A percentile compares a stretch with the other conserved stretches of the same genome.
Conservation (phyloP, 1,284 basidiomycete genomes). For the Gastroboletus turbinatus region DNA sequence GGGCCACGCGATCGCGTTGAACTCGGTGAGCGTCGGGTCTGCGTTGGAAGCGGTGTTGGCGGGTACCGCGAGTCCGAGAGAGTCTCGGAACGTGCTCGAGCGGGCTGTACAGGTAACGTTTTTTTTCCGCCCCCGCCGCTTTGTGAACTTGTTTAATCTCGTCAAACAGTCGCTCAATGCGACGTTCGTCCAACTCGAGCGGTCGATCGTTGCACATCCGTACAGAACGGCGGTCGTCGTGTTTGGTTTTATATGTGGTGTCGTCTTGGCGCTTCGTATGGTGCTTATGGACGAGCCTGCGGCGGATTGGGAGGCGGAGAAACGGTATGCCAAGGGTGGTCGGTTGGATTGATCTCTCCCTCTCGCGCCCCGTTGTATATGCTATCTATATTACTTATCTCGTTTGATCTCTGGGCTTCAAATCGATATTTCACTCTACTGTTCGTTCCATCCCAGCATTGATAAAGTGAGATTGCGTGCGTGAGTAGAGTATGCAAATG, state of each 20-base stretch:
- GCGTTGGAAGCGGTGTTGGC: conserved; percentile 68
- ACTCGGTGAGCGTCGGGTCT: conserved; percentile 59
- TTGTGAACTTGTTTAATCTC: too few relatives aligned
- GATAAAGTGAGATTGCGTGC: background rate
- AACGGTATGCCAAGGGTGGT: conserved; percentile 19
- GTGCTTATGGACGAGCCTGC: conserved; percentile 17
- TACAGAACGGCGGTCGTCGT: too few relatives aligned
- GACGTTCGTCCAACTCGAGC: too few relatives aligned
- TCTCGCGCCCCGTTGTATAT: background rate
- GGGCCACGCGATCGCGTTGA: conserved; percentile 55
- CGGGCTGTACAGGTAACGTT: conserved; percentile 63
- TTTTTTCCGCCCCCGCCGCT: background rate
- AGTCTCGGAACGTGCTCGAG: conserved; percentile 72
- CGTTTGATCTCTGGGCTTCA: background rate
- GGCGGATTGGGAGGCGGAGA: conserved; percentile 10
- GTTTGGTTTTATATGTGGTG: too few relatives aligned
- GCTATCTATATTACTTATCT: background rate
- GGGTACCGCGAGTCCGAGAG: conserved; percentile 55
- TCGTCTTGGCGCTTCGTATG: conserved; percentile 8
- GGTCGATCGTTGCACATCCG: too few relatives aligned
- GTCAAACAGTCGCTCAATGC: too few relatives aligned
- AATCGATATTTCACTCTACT: too few relatives aligned
- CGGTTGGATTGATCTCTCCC: conserved; percentile 2
- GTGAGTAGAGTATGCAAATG: too few relatives aligned
- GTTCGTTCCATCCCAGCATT: too few relatives aligned